Conservation (phyloP, 768 basidiomycete species). For the Trametes cubensis region DNA sequence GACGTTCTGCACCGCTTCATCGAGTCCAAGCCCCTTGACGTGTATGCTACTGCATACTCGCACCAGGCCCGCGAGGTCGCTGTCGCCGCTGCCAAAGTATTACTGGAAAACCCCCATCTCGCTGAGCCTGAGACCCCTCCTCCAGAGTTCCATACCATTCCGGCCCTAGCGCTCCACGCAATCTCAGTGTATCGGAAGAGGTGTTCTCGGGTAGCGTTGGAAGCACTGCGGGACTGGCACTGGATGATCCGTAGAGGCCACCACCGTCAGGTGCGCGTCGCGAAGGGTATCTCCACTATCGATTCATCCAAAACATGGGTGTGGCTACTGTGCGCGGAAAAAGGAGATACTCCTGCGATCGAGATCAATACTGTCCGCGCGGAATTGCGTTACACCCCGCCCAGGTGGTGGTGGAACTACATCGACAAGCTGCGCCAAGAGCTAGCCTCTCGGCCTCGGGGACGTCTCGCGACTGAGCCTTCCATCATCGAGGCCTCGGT, state of each 20-base stretch:
- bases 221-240: not conserved
- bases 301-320: too few species aligned
- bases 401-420: constrained; percentile 3
- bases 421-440: not conserved
- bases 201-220: not conserved
- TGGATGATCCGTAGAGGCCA: not conserved
- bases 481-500: not conserved
- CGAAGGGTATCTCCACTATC: too few species aligned
- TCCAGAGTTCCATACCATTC: not conserved
- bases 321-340: too few species aligned
- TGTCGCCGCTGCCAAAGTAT: not conserved
- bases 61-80: too few species aligned
- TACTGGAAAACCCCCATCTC: not conserved
- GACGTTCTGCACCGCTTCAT: not conserved
- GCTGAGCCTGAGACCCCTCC: not conserved
- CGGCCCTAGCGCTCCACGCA: not conserved
- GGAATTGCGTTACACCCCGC: not conserved
- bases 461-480: not conserved
- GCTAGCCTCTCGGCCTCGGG: not conserved
- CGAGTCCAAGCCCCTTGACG: not conserved
- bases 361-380: too few species aligned
- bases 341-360: too few species aligned
- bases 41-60: constrained; percentile 1
- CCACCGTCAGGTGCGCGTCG: not conserved
- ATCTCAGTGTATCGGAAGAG: not conserved